Evolutionary conservation across 345 rosid genomes (phyloP).

Genomic region (Cardamine chenopodiifolia): DNA sequence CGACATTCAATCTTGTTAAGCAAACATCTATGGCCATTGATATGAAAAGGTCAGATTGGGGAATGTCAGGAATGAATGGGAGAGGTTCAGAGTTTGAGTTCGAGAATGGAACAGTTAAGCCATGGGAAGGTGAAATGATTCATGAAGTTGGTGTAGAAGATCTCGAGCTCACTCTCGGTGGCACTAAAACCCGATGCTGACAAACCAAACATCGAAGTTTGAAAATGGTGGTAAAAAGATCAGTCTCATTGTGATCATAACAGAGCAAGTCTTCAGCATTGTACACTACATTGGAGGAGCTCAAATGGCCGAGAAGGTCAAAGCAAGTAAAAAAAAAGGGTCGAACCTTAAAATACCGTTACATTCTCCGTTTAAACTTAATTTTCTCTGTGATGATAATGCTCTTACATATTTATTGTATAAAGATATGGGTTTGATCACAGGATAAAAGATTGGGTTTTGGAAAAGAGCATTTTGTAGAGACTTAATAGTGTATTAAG

Average conservation of each 20-base stretch:
- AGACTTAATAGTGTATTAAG: slow-evolving; percentile 10
- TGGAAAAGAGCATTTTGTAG: slow-evolving; percentile 9
- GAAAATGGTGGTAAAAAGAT: not conserved
- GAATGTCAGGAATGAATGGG: slow-evolving; percentile 53
- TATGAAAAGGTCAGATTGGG: slow-evolving; percentile 50
- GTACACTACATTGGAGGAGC: slow-evolving; percentile 36
- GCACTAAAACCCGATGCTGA: slow-evolving; percentile 42
- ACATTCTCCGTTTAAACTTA: slow-evolving; percentile 34
- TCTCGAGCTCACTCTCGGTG: slow-evolving; percentile 90
- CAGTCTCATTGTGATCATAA: slow-evolving; percentile 26
- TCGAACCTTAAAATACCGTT: slow-evolving; percentile 29
- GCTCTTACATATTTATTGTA: slow-evolving; percentile 15
- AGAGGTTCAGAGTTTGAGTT: slow-evolving; percentile 82
- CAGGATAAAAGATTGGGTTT: slow-evolving; percentile 26
- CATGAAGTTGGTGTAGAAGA: slow-evolving; percentile 85
- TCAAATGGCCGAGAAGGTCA: slow-evolving; percentile 7
- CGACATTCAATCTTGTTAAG: slow-evolving; percentile 67
- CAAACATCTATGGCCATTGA: slow-evolving; percentile 45
- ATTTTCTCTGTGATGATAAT: not conserved
- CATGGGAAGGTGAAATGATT: slow-evolving; percentile 98
- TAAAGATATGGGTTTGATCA: slow-evolving; percentile 21
- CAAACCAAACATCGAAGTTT: not conserved
- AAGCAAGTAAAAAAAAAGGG: slow-evolving; percentile 7
- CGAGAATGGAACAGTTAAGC: slow-evolving; percentile 72
- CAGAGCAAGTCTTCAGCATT: slow-evolving; percentile 33